A percentile compares a stretch with the other conserved stretches of the same genome.
phyloP scores from a whole-genome alignment of 2,329 filamentous ascomycete species.

The Aspergillus transmontanensis region DNA sequence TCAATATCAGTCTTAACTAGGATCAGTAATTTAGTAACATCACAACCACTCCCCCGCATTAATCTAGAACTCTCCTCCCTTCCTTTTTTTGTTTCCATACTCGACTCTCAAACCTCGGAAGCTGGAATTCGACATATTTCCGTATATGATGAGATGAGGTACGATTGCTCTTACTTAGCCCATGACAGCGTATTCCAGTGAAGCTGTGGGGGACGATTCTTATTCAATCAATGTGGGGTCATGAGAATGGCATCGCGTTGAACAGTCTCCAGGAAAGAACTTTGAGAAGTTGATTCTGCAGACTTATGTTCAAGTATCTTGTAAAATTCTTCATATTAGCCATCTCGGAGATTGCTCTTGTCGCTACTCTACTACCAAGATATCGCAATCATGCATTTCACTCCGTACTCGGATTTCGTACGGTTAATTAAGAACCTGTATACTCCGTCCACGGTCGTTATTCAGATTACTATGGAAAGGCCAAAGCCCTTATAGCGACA shows the following conservation, averaged over 20 bases:
- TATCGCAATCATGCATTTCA: too few species aligned
- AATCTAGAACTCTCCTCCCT: background rate
- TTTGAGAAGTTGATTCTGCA: background rate
- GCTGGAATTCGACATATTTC: background rate
- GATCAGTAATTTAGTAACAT: background rate
- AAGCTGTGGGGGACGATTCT: background rate
- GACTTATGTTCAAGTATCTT: too few species aligned
- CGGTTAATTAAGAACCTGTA: background rate
- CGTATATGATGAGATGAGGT: background rate
- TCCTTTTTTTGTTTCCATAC: background rate
- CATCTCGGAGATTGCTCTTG: too few species aligned
- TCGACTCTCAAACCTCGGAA: background rate
- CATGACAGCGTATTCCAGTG: too few species aligned
- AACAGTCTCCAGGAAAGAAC: background rate
- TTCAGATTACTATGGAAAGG: background rate
- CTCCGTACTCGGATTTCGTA: too few species aligned
- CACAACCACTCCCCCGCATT: background rate
- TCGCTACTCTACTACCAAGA: too few species aligned
- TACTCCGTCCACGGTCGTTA: background rate
- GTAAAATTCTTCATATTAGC: too few species aligned
- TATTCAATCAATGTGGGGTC: background rate
- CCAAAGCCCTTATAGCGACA: too few species aligned
- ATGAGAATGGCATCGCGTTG: background rate
- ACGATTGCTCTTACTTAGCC: accelerated
- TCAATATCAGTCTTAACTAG: background rate